A percentile compares a stretch with the other conserved stretches of the same genome.
Evolutionary conservation across 164 flowering plant species (phyloP).

Genomic region (Malania oleifera): DNA sequence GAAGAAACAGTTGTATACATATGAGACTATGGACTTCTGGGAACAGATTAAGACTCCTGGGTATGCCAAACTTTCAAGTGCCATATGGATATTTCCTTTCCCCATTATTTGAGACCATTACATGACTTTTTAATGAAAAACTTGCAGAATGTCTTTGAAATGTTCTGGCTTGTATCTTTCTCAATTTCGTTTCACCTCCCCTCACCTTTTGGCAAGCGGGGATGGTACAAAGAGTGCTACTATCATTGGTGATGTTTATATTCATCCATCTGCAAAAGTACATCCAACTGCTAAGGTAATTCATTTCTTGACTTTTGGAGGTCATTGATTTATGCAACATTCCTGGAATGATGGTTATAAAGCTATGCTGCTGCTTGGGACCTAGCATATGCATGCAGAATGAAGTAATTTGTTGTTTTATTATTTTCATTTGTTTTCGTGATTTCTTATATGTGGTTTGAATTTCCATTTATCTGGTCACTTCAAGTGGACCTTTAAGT

Average conservation of each 20-base stretch:
- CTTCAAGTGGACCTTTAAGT: not conserved
- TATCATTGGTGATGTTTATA: constrained; percentile 71
- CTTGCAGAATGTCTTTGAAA: constrained; percentile 84
- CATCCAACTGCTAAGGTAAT: constrained; percentile 93
- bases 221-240: constrained; percentile 75
- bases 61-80: constrained; percentile 27
- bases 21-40: constrained; percentile 91
- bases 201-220: constrained; percentile 78
- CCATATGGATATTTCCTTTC: constrained; percentile 2
- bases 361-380: too few species aligned
- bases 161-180: constrained; percentile 84
- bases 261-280: constrained; percentile 98
- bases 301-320: not conserved
- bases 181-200: constrained; percentile 63
- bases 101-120: not conserved
- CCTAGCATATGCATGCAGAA: too few species aligned
- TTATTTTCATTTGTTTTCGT: not conserved
- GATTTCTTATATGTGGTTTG: not conserved
- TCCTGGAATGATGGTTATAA: too few species aligned
- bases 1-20: constrained; percentile 83
- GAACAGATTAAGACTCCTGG: constrained; percentile 99
- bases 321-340: not conserved
- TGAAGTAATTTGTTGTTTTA: too few species aligned
- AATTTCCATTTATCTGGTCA: not conserved
- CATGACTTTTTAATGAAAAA: not conserved